Percentiles rank a stretch among this genome's conserved stretches.
These are phyloP conservation scores for Chenopodium album DNA, from an alignment of 148 eudicot species.

Conservation along the genomic window DNA sequence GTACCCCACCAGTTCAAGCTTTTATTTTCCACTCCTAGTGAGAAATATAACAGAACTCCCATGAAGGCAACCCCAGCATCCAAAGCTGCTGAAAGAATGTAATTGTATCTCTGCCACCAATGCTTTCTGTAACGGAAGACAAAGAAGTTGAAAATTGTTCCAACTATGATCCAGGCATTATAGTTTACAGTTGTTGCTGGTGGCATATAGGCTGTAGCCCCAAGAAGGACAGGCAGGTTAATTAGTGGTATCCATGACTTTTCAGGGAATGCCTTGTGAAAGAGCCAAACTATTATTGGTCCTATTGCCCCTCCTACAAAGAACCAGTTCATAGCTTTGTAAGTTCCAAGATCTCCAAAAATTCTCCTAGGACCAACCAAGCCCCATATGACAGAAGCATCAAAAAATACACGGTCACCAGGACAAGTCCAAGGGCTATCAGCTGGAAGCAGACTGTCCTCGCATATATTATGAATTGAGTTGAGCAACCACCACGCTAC, in stretches of 20 bases:
- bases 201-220: slow-evolving; percentile 83
- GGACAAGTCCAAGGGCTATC: slow-evolving; percentile 99
- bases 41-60: slow-evolving; percentile 75
- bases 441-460: slow-evolving; percentile 70
- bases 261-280: slow-evolving; percentile 77
- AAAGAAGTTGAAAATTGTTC: slow-evolving; percentile 85
- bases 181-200: slow-evolving; percentile 85
- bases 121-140: slow-evolving; percentile 69
- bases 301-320: slow-evolving; percentile 89
- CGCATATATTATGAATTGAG: slow-evolving; percentile 73
- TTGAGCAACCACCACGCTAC: slow-evolving; percentile 91
- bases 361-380: slow-evolving; percentile 87
- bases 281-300: slow-evolving; percentile 80
- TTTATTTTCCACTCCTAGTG: slow-evolving; percentile 34
- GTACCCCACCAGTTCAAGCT: background rate
- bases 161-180: slow-evolving; percentile 74
- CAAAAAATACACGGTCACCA: slow-evolving; percentile 81
- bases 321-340: slow-evolving; percentile 90
- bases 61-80: slow-evolving; percentile 99
- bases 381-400: slow-evolving; percentile 98
- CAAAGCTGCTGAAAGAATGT: slow-evolving; percentile 86
- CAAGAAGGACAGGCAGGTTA: slow-evolving; percentile 89
- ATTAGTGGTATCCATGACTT: slow-evolving; percentile 83
- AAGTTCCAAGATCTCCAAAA: slow-evolving; percentile 75
- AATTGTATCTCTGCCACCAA: slow-evolving; percentile 98